Evolutionary conservation across 495 filamentous ascomycete genomes (phyloP), one percentile per base, ranked within the genome.

Genomic region (Cenococcum geophilum): DNA sequence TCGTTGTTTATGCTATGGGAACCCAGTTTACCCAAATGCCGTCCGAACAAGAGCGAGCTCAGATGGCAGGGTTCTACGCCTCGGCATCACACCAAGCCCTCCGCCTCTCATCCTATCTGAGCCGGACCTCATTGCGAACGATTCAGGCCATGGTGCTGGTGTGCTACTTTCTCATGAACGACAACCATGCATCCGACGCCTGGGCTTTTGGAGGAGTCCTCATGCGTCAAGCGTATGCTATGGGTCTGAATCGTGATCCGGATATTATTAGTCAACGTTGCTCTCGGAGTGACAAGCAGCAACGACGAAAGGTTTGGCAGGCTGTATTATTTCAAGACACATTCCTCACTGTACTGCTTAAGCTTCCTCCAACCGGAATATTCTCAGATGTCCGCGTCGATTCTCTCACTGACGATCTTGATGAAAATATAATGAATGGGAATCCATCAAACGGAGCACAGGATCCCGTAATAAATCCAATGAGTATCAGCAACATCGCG

Each of bases 111-210:
- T 85, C 83, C 0, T 89, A 89, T 62, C 77, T 89, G 4, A 87
- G 83, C 61, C 80, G 79, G 27, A 82, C 85, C 5, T 84, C 83
- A 0, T 74, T 87, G 36, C 75, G 79, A n/a, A 82, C 83, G 1
- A 83, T 89, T 57, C 84, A 88, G 64, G 82, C 86, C 14, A 89
- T 89, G 86, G 82, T 89, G 0, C 69, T 89, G 5, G 82, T 89
- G 50, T 84, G 82, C 16, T 89, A 89, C 67, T 89, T 89, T 66
- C 76, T 89, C 23, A 87, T 89, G 71, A 89, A 89, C 70, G 86
- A 89, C 68, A 87, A 88, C 61, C 86, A 89, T 59, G 84, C 85
- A 6, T 85, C 83, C 1, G 86, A 89, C 64, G 85, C 86, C 1
- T 89, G 85, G 83, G 83, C 84, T 0, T 89, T 88, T 75, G 85